Evolutionary conservation across 2,329 filamentous ascomycete species (phyloP).

Genomic region (Exophiala calicioides): DNA sequence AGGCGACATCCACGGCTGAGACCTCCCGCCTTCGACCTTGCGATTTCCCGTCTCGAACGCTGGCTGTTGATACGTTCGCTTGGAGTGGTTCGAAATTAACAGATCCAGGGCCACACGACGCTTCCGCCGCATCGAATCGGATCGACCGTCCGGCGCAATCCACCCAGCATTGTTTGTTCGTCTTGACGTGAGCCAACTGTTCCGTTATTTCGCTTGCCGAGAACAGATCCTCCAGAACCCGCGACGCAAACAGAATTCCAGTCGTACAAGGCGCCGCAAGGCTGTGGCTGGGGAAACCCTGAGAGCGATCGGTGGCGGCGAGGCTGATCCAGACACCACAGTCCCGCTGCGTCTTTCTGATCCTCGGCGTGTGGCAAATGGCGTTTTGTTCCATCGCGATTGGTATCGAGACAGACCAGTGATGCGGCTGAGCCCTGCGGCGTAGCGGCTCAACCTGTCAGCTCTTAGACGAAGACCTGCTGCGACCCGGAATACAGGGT

Average conservation of each 20-base stretch:
- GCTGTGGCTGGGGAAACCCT: too few relatives aligned
- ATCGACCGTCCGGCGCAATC: neutral
- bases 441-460: conserved; percentile 7
- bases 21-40: neutral
- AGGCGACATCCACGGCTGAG: neutral
- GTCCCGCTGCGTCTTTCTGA: too few relatives aligned
- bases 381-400: conserved; percentile 1
- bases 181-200: too few relatives aligned
- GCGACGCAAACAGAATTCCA: too few relatives aligned
- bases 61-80: conserved; percentile 6
- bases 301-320: too few relatives aligned
- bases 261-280: too few relatives aligned
- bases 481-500: too few relatives aligned
- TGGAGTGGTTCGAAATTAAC: neutral
- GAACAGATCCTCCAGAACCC: too few relatives aligned
- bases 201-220: too few relatives aligned
- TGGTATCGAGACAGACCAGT: neutral
- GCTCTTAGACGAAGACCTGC: conserved; percentile 2
- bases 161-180: too few relatives aligned
- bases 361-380: conserved; percentile 12
- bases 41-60: neutral
- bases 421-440: conserved; percentile 12
- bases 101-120: neutral
- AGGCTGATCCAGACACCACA: conserved; percentile 5
- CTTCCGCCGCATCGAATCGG: too few relatives aligned